Percentiles rank a stretch among this genome's conserved stretches.
phyloP scores from a whole-genome alignment of 441 rosid species.

The Flueggea neowawraea region DNA sequence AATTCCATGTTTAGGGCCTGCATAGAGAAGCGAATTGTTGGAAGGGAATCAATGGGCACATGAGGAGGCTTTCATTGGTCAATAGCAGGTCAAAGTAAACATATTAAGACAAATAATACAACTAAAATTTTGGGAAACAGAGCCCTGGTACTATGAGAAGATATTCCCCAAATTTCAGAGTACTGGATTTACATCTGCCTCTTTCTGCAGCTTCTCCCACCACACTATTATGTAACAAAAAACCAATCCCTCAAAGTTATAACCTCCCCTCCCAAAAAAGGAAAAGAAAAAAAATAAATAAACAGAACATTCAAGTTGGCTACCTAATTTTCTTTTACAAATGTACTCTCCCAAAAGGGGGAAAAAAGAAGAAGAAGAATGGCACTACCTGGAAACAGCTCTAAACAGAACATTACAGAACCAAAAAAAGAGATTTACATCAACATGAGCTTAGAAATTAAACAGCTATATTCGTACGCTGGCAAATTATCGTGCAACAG shows the following conservation, averaged over 20 bases:
- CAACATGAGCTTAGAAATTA: conserved; percentile 13
- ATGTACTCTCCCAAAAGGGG: not conserved
- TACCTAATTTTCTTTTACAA: conserved; percentile 30
- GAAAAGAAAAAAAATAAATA: conserved; percentile 4
- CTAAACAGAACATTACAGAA: conserved; percentile 7
- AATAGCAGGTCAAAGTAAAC: too few relatives aligned
- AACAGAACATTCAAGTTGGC: conserved; percentile 12
- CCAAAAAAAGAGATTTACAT: conserved; percentile 18
- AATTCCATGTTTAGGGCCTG: too few relatives aligned
- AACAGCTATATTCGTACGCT: conserved; percentile 16
- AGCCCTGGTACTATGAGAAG: too few relatives aligned
- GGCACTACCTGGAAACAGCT: conserved; percentile 12
- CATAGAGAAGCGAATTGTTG: too few relatives aligned
- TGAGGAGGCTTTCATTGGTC: too few relatives aligned
- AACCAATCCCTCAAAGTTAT: not conserved
- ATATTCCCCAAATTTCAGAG: too few relatives aligned
- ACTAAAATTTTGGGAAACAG: too few relatives aligned
- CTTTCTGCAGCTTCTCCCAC: not conserved
- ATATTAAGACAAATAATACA: too few relatives aligned
- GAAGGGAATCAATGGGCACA: too few relatives aligned
- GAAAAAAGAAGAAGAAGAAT: not conserved
- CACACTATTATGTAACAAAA: not conserved
- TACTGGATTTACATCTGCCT: too few relatives aligned
- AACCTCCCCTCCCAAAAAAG: not conserved
- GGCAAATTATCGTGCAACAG: conserved; percentile 14